Evolutionary conservation across 768 basidiomycete species (phyloP).

Genomic region (Termitomyces sp.): DNA sequence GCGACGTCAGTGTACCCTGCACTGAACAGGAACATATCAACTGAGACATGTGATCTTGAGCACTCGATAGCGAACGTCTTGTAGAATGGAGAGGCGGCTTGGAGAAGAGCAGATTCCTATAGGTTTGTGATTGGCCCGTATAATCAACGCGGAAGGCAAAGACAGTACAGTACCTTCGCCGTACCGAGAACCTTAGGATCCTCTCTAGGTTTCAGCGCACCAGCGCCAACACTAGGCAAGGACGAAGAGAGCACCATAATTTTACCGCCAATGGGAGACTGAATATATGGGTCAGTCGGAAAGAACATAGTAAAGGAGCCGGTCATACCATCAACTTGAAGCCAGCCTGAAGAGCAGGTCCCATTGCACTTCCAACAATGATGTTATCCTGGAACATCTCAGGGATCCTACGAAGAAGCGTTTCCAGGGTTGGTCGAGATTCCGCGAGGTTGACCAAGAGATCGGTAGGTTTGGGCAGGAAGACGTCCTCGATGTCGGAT

Average conservation of each 20-base stretch:
- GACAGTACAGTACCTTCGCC: slow-evolving; percentile 57
- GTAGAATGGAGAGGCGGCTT: slow-evolving; percentile 94
- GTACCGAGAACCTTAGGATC: slow-evolving; percentile 96
- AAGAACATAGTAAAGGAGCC: not conserved
- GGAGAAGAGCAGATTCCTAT: slow-evolving; percentile 87
- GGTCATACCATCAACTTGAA: slow-evolving; percentile 84
- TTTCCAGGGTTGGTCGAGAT: slow-evolving; percentile 73
- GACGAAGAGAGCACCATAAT: slow-evolving; percentile 84
- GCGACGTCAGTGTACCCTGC: slow-evolving; percentile 94
- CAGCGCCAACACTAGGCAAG: slow-evolving; percentile 84
- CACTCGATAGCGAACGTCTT: slow-evolving; percentile 99
- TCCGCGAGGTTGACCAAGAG: slow-evolving; percentile 94
- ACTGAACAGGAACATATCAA: slow-evolving; percentile 99
- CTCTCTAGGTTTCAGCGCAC: slow-evolving; percentile 92
- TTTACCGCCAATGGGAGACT: slow-evolving; percentile 85
- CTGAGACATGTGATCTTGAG: slow-evolving; percentile 93
- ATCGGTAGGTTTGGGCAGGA: slow-evolving; percentile 94
- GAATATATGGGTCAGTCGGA: not conserved
- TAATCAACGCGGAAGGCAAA: not conserved
- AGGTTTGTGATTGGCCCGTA: not conserved
- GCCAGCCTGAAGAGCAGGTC: slow-evolving; percentile 92
- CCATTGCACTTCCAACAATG: slow-evolving; percentile 89
- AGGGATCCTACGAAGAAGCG: slow-evolving; percentile 75
- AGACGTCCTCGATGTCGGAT: slow-evolving; percentile 95
- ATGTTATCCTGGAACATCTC: slow-evolving; percentile 99